Base-by-base conservation (phyloP, 2,329 filamentous ascomycete genomes). In the Penicillium brevicompactum region DNA sequence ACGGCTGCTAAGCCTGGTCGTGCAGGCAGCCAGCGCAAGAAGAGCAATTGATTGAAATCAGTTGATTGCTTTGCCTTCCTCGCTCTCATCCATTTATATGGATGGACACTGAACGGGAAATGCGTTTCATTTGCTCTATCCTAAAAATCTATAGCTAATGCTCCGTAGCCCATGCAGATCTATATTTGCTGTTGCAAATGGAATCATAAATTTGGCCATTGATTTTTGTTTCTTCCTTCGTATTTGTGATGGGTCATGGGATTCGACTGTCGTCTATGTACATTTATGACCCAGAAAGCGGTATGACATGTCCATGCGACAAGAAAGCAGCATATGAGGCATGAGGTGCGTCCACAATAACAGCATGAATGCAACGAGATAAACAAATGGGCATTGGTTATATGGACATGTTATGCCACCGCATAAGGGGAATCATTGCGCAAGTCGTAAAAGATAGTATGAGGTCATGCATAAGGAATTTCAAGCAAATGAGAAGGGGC, bases 401-500 rank as follows among this genome's bases (percentile, higher is more conserved):
- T 54, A 49, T 60, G 48, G 53, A 62, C 45, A 59, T 49, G 40
- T 16, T 32, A 51, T 46, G 47, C 47, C 52, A 56, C 46, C 58
- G 64, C 63, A 52, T 50, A 57, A 57, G 64, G 64, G 64, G 64
- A 67, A 67, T 67, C 64, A 65, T 67, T 60, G 53, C 46, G 51
- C 53, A 58, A 55, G 47, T 59, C 49, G 47, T 57, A 40, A 59
- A 42, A 53, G 46, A 54, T 56, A 31, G 42, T 45, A 32, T 38
- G 41, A 37, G 46, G 27, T 44, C 41, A 57, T 57, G 45, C n/a
- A 34, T 42, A 45, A 45, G 43, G 14, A 50, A 43, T 55, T 32
- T 41, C 11, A 48, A 38, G 10, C 21, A 69, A 87, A 84, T 3
- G 82, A 84, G 68, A 96, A 97, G 0, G 91, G 92, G 68, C 90